Evolutionary conservation across 2,329 filamentous ascomycete genomes (phyloP).

Genomic region (Cryphonectria parasitica): DNA sequence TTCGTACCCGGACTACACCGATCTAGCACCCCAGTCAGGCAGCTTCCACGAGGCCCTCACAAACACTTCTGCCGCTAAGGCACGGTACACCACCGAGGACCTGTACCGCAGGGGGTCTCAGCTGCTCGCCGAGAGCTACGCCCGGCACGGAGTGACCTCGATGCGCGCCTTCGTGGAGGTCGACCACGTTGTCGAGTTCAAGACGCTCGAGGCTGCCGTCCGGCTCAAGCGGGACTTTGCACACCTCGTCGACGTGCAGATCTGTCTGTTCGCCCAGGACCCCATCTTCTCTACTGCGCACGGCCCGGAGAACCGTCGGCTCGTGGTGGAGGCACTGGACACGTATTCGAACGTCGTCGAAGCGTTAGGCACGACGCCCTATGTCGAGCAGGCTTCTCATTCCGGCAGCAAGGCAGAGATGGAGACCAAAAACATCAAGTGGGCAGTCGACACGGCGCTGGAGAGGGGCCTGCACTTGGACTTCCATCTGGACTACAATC

Average conservation of each 20-base stretch:
- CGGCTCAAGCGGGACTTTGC: constrained; percentile 58
- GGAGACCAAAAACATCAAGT: constrained; percentile 57
- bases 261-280: constrained; percentile 74
- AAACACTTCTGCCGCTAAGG: constrained; percentile 58
- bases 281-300: constrained; percentile 62
- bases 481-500: constrained; percentile 73
- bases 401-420: constrained; percentile 44
- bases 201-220: constrained; percentile 54
- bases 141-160: constrained; percentile 66
- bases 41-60: constrained; percentile 68
- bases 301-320: constrained; percentile 54
- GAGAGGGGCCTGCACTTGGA: constrained; percentile 61
- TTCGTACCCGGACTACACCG: constrained; percentile 59
- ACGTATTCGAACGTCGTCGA: constrained; percentile 48
- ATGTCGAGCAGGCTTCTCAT: constrained; percentile 61
- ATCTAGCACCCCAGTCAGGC: constrained; percentile 63
- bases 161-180: constrained; percentile 75
- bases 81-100: constrained; percentile 63
- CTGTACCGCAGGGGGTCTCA: constrained; percentile 67
- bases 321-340: constrained; percentile 43
- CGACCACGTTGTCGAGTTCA: constrained; percentile 59
- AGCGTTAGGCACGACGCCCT: constrained; percentile 70
- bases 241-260: constrained; percentile 61
- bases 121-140: constrained; percentile 65
- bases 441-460: constrained; percentile 62